Conservation (phyloP, 495 filamentous ascomycete species). For the Penicillium steckii region DNA sequence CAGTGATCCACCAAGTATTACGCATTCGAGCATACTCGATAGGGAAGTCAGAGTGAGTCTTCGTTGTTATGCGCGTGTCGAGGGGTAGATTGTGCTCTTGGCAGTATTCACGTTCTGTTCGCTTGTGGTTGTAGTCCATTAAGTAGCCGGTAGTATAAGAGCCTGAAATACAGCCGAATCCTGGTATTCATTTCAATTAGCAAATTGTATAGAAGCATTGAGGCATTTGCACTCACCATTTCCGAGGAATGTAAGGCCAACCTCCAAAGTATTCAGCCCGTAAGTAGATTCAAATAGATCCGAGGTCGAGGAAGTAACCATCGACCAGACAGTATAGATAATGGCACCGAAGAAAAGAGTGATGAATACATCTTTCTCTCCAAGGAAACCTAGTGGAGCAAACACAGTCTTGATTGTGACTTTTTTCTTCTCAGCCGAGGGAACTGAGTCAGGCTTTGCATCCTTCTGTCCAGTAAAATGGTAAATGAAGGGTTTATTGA, state of each 20-base stretch:
- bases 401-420: conserved; percentile 36
- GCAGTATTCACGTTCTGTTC: conserved; percentile 39
- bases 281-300: conserved; percentile 36
- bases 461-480: conserved; percentile 31
- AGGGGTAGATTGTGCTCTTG: conserved; percentile 36
- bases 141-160: conserved; percentile 37
- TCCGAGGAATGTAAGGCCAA: conserved; percentile 43
- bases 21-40: conserved; percentile 50
- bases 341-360: conserved; percentile 46
- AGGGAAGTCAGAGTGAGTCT: conserved; percentile 48
- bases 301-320: conserved; percentile 49
- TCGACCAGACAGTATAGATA: conserved; percentile 51
- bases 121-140: conserved; percentile 41
- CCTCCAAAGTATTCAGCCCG: conserved; percentile 31
- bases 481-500: conserved; percentile 40
- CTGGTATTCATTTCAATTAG: conserved; percentile 10
- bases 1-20: conserved; percentile 43
- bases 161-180: conserved; percentile 38
- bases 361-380: conserved; percentile 45
- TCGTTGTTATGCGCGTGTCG: conserved; percentile 38
- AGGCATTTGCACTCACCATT: conserved; percentile 29
- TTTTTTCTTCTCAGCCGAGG: conserved; percentile 22
- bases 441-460: conserved; percentile 15
- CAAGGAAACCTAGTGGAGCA: conserved; percentile 38
- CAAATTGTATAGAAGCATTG: not conserved